Evolutionary conservation across 2,329 filamentous ascomycete genomes (phyloP).

Genomic region (Raffaelea albimanens): DNA sequence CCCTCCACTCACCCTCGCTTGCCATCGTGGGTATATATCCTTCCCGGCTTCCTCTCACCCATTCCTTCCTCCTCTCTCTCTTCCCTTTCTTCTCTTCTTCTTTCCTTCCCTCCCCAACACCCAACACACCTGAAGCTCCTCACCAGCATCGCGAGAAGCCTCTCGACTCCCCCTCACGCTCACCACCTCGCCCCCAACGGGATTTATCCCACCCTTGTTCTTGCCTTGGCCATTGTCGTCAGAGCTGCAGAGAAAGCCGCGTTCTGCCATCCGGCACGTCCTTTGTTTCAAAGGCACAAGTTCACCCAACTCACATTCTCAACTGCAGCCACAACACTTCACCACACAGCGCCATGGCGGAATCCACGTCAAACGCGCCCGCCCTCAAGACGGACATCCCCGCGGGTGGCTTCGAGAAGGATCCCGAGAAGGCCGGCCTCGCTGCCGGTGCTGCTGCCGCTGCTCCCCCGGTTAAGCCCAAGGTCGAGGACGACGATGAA

Average conservation of each 20-base stretch:
- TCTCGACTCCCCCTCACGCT: neutral
- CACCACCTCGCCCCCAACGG: neutral
- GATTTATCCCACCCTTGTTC: neutral
- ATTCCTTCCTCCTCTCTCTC: conserved; percentile 1
- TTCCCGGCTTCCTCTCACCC: neutral
- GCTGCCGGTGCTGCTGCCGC: conserved; percentile 12
- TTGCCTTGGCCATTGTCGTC: neutral
- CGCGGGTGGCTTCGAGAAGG: conserved; percentile 47
- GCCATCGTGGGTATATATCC: conserved; percentile 7
- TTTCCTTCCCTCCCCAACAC: conserved; percentile 1
- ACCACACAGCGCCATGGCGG: conserved; percentile 35
- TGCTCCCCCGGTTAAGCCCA: conserved; percentile 25
- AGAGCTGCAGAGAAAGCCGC: conserved; percentile 4
- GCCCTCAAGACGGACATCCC: conserved; percentile 57
- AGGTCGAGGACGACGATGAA: conserved; percentile 52
- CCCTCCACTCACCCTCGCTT: neutral
- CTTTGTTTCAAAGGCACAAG: neutral
- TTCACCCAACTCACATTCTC: conserved; percentile 2
- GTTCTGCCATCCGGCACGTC: neutral
- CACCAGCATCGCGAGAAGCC: neutral
- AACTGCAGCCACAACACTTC: conserved; percentile 6
- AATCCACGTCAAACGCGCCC: conserved; percentile 41
- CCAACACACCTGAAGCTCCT: neutral
- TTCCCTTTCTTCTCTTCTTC: neutral
- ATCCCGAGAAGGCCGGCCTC: conserved; percentile 39